Base-by-base conservation (phyloP, 805 yeast species). In the Candida mattraensis region DNA sequence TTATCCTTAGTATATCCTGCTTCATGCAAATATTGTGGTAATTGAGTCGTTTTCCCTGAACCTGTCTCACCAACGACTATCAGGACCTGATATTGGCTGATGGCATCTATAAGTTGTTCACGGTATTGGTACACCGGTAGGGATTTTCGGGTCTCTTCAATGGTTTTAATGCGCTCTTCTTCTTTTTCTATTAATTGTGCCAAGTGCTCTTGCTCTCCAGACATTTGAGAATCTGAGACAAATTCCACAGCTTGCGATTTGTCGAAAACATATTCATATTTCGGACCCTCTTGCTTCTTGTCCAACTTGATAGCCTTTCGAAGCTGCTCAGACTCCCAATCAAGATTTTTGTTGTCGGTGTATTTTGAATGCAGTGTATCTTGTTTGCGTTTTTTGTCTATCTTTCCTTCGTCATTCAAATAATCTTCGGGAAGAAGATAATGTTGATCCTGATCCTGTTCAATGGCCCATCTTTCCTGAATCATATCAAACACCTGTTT, bases 61-160 rank as follows among this genome's bases (percentile, higher is more conserved):
- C 97, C 99, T 0, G 99, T 91, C 56, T 91, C 97, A 42, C 98
- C 98, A 39, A 88, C 84, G 7, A 91, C 76, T 5, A 91, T 73
- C n/a, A 80, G 64, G 0, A 89, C 87, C 53, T 86, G 95, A 48
- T 83, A 71, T 18, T 72, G 63, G 16, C 60, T 56, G 7, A 89
- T 71, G 0, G 86, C 80, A 0, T 69, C 65, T 19, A 89, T 58
- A 12, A 89, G 69, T 21, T 76, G 70, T 2, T 72, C 65, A 29
- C 89, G 65, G 49, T 74, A 82, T 33, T 70, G 62, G 50, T 69
- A 87, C 1, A 88, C 95, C 0, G 97, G 97, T 12, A 88, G 66
- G 0, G 85, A 76, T 48, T 70, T 72, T 33, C 91, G 61, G 1
- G 78, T 74, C 17, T 76, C 73, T 5, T 65, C 69, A 18, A 79